Conservation (phyloP, 306 rosid genomes). For the Inga laurina region DNA sequence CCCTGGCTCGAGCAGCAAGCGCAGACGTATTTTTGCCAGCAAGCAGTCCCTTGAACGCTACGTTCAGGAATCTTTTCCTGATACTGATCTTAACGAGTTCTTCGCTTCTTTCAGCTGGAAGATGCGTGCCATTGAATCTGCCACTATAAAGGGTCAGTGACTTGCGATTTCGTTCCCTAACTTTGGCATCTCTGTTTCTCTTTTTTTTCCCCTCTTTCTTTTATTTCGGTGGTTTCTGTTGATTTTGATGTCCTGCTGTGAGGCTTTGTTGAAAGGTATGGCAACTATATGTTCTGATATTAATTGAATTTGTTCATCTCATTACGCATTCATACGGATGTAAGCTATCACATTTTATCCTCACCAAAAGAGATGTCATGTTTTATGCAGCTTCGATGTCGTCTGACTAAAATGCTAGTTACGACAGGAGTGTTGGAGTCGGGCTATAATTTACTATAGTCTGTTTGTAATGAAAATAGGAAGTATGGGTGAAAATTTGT, state of each 20-base stretch:
- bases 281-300: background rate
- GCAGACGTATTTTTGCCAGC: background rate
- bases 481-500: background rate
- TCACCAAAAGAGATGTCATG: background rate
- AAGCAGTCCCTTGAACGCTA: background rate
- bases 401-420: too few species aligned
- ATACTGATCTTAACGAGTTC: background rate
- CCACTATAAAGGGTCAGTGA: background rate
- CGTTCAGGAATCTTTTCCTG: conserved; percentile 2
- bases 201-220: background rate
- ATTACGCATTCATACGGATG: background rate
- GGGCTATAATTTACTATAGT: background rate
- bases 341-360: background rate
- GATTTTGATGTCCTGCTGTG: background rate
- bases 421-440: background rate
- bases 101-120: conserved; percentile 16
- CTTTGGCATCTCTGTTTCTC: background rate
- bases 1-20: background rate
- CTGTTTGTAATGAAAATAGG: background rate
- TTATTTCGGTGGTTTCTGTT: background rate
- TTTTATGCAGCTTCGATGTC: background rate
- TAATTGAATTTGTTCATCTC: background rate
- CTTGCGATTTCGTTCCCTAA: background rate
- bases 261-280: background rate
- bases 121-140: background rate